Evolutionary conservation across 768 basidiomycete genomes (phyloP), one percentile per base, ranked within the genome.

Genomic region (Pleurotus citrinopileatus): DNA sequence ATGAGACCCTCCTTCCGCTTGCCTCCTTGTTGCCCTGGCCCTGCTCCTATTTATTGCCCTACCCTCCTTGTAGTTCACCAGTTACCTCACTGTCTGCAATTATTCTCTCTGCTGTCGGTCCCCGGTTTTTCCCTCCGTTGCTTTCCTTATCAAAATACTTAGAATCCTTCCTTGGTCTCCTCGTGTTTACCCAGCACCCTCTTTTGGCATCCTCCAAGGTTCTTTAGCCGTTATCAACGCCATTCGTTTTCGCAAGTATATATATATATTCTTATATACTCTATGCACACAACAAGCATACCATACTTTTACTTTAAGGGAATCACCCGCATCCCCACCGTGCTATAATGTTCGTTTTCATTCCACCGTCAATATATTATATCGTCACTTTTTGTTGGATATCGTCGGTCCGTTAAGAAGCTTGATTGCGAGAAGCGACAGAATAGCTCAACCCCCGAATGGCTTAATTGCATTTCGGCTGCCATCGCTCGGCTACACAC

Each of bases 381-480:
- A n/a, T n/a, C n/a, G n/a, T n/a, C n/a, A n/a, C n/a, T n/a, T n/a
- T n/a, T n/a, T n/a, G n/a, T n/a, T n/a, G n/a, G n/a, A n/a, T n/a
- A n/a, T n/a, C n/a, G n/a, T 34, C 32, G 32, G 32, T 34, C 32
- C 32, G 32, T 34, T 34, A 34, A 34, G 32, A 34, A 34, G 32
- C 10, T 34, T 34, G 32, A 34, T 34, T 34, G 32, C n/a, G 32
- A n/a, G n/a, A n/a, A n/a, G n/a, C n/a, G n/a, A n/a, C n/a, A n/a
- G n/a, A n/a, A 32, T 32, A 32, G 29, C 13, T 32, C 29, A 32
- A 13, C 29, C 29, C 42, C 45, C 45, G 23, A 29, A 47, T 32
- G 45, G 45, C 28, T 47, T 32, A 28, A 47, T 47, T 47, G 45
- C 45, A 47, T 28, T 27, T n/a, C 15, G 17, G 45, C 45, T 47